Evolutionary conservation across 2,329 filamentous ascomycete genomes (phyloP).

Genomic region (Truncatella angustata): DNA sequence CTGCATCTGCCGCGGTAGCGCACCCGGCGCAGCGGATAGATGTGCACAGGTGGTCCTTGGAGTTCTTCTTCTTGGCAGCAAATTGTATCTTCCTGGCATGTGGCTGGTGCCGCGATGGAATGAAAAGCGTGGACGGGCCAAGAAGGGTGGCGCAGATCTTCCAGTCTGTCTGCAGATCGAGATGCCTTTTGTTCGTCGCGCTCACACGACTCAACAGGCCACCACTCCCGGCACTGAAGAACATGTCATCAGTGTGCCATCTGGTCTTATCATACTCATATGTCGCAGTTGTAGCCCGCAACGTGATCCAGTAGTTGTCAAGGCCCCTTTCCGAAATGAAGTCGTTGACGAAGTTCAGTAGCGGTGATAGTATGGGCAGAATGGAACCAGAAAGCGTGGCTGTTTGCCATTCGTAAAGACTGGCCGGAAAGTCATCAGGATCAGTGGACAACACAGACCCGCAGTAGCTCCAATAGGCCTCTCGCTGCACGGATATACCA

Average conservation of each 20-base stretch:
- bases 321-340: constrained; percentile 34
- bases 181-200: background rate
- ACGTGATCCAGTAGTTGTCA: constrained; percentile 44
- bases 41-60: constrained; percentile 35
- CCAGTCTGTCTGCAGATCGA: constrained; percentile 38
- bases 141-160: constrained; percentile 47
- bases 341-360: constrained; percentile 37
- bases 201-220: background rate
- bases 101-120: constrained; percentile 27
- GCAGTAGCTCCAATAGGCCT: constrained; percentile 43
- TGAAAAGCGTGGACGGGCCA: constrained; percentile 45
- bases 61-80: constrained; percentile 21
- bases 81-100: constrained; percentile 32
- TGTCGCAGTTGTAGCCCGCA: constrained; percentile 43
- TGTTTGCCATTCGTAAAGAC: constrained; percentile 36
- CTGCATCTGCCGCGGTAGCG: constrained; percentile 36
- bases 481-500: constrained; percentile 20
- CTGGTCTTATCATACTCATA: constrained; percentile 41
- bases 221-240: constrained; percentile 29
- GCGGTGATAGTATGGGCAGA: constrained; percentile 33
- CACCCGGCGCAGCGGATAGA: constrained; percentile 43
- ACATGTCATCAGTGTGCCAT: constrained; percentile 50
- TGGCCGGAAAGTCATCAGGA: constrained; percentile 28
- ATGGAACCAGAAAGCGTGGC: constrained; percentile 34
- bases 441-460: constrained; percentile 33